Evolutionary conservation across 2,329 filamentous ascomycete genomes (phyloP).

Genomic region (Aspergillus sojae): DNA sequence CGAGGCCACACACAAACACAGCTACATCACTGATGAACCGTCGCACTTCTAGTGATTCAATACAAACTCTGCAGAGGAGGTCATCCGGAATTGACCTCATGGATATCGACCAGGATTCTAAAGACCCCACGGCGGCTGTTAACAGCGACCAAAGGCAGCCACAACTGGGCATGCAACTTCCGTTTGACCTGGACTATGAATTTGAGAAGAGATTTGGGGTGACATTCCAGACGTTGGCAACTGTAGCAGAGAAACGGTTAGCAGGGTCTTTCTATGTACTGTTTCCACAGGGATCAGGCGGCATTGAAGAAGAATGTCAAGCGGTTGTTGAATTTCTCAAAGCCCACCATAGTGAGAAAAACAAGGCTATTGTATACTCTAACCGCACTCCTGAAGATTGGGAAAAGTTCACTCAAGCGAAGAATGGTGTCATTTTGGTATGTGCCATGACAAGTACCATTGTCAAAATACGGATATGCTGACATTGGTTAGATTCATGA

Average conservation of each 20-base stretch:
- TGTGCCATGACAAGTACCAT: constrained; percentile 14
- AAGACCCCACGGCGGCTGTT: not conserved
- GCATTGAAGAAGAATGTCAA: constrained; percentile 27
- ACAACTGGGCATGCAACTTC: not conserved
- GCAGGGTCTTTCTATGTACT: constrained; percentile 38
- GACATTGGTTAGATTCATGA: constrained; percentile 39
- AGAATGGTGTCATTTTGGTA: constrained; percentile 39
- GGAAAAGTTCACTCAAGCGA: constrained; percentile 35
- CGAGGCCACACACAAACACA: not conserved
- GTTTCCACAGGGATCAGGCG: constrained; percentile 29
- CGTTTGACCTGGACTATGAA: constrained; percentile 14
- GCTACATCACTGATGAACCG: not conserved
- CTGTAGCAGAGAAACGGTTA: constrained; percentile 22
- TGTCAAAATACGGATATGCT: constrained; percentile 13
- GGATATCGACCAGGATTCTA: not conserved
- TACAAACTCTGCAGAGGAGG: not conserved
- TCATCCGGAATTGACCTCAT: not conserved
- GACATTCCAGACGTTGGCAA: constrained; percentile 31
- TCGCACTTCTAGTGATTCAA: not conserved
- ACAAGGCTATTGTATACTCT: constrained; percentile 31
- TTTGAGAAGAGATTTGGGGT: constrained; percentile 27
- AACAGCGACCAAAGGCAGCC: not conserved
- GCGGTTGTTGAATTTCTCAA: constrained; percentile 30
- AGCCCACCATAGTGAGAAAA: constrained; percentile 8
- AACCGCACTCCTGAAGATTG: constrained; percentile 36